These are phyloP conservation scores for Calophaca sinica DNA, from an alignment of 306 rosid genomes.

Conservation along the genomic window DNA sequence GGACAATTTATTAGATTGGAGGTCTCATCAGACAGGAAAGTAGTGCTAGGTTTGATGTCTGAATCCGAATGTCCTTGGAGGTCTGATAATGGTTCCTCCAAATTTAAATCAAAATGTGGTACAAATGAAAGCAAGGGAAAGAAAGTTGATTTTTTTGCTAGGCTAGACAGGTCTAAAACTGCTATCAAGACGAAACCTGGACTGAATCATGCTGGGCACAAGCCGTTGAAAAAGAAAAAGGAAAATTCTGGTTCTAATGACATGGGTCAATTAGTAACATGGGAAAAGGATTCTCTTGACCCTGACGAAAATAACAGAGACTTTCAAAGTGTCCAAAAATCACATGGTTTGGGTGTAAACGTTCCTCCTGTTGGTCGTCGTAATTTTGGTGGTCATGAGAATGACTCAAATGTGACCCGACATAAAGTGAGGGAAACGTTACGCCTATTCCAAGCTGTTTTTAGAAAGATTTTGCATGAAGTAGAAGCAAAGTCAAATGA, in stretches of 20 bases:
- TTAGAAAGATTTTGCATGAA: constrained; percentile 81
- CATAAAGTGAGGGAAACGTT: constrained; percentile 74
- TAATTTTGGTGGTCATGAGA: constrained; percentile 46
- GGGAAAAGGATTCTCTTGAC: constrained; percentile 45
- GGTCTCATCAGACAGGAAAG: constrained; percentile 47
- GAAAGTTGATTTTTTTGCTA: constrained; percentile 44
- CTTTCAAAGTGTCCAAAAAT: constrained; percentile 36
- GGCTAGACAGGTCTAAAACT: constrained; percentile 44
- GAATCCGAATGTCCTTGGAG: constrained; percentile 67
- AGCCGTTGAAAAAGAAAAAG: constrained; percentile 51
- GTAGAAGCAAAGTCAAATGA: constrained; percentile 64
- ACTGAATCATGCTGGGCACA: constrained; percentile 38
- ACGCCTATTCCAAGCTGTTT: constrained; percentile 76
- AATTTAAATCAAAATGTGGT: constrained; percentile 43
- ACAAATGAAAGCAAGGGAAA: constrained; percentile 54
- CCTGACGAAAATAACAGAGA: constrained; percentile 39
- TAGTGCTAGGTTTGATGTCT: constrained; percentile 70
- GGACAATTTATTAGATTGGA: constrained; percentile 36
- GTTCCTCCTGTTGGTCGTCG: constrained; percentile 60
- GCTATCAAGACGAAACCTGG: constrained; percentile 54
- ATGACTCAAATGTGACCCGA: constrained; percentile 58
- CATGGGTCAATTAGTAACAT: constrained; percentile 53
- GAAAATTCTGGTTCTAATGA: constrained; percentile 45
- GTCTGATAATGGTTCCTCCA: constrained; percentile 49
- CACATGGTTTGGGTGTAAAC: constrained; percentile 47